Evolutionary conservation across 2,329 filamentous ascomycete genomes (phyloP), one percentile per base, ranked within the genome.

Genomic region (Neospermospora avenae): DNA sequence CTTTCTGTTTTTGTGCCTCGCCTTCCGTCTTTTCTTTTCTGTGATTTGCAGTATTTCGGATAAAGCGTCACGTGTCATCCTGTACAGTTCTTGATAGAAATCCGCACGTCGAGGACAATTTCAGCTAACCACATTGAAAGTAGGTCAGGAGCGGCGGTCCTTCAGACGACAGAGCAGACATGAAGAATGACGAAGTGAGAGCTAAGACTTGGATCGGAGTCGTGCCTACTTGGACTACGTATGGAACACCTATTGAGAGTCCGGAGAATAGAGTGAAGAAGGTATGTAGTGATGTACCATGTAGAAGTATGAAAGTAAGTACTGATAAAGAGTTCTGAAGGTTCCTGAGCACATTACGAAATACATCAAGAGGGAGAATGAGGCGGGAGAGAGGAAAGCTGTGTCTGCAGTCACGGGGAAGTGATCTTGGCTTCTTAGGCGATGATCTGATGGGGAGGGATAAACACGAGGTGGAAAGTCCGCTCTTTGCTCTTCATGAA

Each of bases 171-270:
- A 76, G 70, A 60, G 73, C 70, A 14, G 83, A 86, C 62, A 56
- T 77, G 62, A 75, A 77, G 58, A 74, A 84, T 61, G 71, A 71
- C 13, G 74, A 70, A 14, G 59, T 81, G 5, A 67, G 74, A n/a
- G 71, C 68, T 2, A 67, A 72, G 8, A 76, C 81, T 24, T 86
- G 84, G 83, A 81, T 80, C 1, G 84, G 83, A 2, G 81, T 84
- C 1, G 71, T 85, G 48, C 83, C 91, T 0, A 80, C 90, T 11
- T 86, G 85, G 72, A 80, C 84, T 63, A 77, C 76, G 0, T 76
- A 89, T 61, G 89, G 87, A 11, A 60, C 58, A 31, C 69, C 66
- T 3, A 58, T 71, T 31, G 25, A 61, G 4, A 62, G 66, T 28
- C 42, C 58, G 0, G 61, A 69, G 20, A 67, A 67, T 57, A 58